Evolutionary conservation across 176 grass and related monocot genomes (phyloP), one percentile per base, ranked within the genome.

Genomic region (Eragrostis curvula): DNA sequence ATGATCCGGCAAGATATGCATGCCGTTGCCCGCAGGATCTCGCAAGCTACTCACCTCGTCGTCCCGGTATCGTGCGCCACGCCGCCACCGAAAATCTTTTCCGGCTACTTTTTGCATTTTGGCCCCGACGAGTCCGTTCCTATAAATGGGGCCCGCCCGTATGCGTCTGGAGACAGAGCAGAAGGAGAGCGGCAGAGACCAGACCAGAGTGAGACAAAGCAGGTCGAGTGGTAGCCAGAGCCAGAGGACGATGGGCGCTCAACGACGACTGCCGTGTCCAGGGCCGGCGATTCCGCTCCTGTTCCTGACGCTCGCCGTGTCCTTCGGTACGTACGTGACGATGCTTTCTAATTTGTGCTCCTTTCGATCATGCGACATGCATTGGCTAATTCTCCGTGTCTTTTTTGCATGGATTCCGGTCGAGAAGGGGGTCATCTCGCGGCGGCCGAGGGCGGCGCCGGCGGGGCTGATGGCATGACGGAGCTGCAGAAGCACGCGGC

Each of bases 401-500:
- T 61, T 0, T 70, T 6, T 43, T 73, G 32, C 32, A 36, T 36
- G 40, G 53, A 6, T 59, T 53, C 46, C 40, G 55, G 14, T 74
- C 51, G 62, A 16, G 63, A 80, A 68, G 78, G 64, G 11, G 70
- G 87, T 21, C 2, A 11, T 15, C 50, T 40, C 36, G 39, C 40
- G 15, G 77, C 40, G 45, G 83, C 42, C 13, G 75, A 49, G 3
- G 75, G 1, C 12, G 81, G 7, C 25, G 25, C 2, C 0, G 44
- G 6, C 6, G 46, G 6, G 5, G 62, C 13, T 13, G 48, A 2
- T 16, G 71, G 69, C 32, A 81, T 80, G 88, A 97, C 95, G 46
- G 85, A 42, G 20, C 85, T 97, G 71, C 80, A 97, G 84, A 85
- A 91, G 80, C 95, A 97, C 75, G 92, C 84, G 45, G 85, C 69